Evolutionary conservation across 441 rosid species (phyloP), one percentile per base, ranked within the genome.

Genomic region (Adansonia rubrostipa): DNA sequence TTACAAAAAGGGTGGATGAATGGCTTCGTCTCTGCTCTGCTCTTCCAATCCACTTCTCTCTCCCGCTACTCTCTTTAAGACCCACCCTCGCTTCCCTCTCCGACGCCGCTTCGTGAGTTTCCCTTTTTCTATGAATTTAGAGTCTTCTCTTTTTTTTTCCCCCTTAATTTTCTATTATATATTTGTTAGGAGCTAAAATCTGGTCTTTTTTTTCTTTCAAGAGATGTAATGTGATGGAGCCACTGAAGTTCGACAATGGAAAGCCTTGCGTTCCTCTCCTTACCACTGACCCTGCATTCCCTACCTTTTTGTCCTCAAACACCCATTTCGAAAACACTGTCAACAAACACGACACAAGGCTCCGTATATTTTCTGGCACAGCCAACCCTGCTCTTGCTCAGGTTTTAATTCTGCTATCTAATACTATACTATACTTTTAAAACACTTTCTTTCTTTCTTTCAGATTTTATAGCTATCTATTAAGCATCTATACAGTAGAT

Each of bases 341-440:
- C 36, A 77, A 78, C 85, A 87, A 80, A 36, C 78, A 88, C 77
- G 93, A 87, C 17, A 88, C 91, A 3, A 87, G 93, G 22, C 92
- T 93, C 20, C 93, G 96, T 63, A 88, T 93, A 28, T 95, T 95
- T 70, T 95, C 98, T 5, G 99, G 99, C 84, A 93, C 99, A 8
- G 95, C 99, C 24, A 95, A 95, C 82, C 92, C 96, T 54, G 85
- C 95, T 20, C 94, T 95, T 42, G 85, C 98, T 79, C 96, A 92
- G 94, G 98, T 95, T 71, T 13, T 9, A 45, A 33, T 51, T 15
- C 22, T 15, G 17, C 72, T 15, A 44, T 28, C 42, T 13, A 15
- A 6, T 66, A 51, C 40, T 48, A 58, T 45, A 65, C 17, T 9
- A 3, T 57, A 9, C 47, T 19, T 68, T 60, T 57, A 3, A 9